phyloP scores from a whole-genome alignment of 2,329 filamentous ascomycete species.

The Metarhizium brunneum region DNA sequence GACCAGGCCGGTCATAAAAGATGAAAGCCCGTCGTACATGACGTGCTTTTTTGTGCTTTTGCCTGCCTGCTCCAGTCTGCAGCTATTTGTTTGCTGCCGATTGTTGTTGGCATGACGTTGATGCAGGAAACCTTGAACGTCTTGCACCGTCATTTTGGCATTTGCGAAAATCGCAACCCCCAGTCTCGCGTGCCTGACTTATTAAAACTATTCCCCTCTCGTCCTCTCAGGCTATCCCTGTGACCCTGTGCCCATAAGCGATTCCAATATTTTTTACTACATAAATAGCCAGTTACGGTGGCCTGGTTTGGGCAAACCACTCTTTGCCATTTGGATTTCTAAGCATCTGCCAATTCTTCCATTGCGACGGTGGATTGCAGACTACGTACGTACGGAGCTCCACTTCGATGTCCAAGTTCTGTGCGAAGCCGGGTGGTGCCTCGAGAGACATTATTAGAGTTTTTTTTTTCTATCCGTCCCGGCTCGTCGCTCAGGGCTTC shows the following conservation, averaged over 20 bases:
- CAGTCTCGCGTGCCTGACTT: no score
- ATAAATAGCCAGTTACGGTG: neutral
- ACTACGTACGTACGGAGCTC: constrained; percentile 2
- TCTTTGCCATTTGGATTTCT: constrained; percentile 6
- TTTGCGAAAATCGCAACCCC: no score
- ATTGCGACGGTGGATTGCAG: neutral
- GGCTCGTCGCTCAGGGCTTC: neutral
- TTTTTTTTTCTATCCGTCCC: neutral
- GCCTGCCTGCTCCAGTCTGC: neutral
- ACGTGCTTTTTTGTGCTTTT: neutral
- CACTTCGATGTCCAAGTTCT: neutral
- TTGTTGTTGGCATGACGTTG: no score
- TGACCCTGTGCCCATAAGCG: no score
- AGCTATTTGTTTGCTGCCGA: neutral
- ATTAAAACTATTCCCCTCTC: no score
- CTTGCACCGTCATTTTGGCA: no score
- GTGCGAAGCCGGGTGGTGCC: neutral
- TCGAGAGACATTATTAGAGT: neutral
- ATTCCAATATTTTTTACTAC: neutral
- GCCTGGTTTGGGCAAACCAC: neutral
- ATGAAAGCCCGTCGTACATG: neutral
- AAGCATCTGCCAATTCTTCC: constrained; percentile 6
- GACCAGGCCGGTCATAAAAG: neutral
- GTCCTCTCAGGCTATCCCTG: no score
- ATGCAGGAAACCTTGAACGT: no score